These are phyloP conservation scores for Microdochium paspali DNA, from an alignment of 2,329 filamentous ascomycete genomes.

Conservation along the genomic window DNA sequence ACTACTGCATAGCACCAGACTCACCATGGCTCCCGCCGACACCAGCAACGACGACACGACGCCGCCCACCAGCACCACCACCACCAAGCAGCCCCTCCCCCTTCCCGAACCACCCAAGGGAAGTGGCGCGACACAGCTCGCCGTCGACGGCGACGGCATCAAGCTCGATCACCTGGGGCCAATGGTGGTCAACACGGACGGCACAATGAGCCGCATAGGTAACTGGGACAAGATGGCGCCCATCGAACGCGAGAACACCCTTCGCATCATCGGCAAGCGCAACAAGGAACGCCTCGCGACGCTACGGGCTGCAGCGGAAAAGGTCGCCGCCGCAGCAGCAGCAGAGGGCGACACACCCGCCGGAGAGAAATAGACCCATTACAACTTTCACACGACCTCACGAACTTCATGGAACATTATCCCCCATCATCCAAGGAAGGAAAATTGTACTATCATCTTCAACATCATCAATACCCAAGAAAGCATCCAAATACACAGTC, in stretches of 20 bases:
- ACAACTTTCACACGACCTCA: too few species aligned
- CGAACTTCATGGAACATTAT: too few species aligned
- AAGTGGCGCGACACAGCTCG: slow-evolving; percentile 8
- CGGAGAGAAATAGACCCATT: too few species aligned
- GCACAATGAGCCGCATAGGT: slow-evolving; percentile 58
- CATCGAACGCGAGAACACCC: slow-evolving; percentile 55
- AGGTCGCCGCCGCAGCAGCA: background rate
- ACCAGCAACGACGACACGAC: slow-evolving; percentile 1
- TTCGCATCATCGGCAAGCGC: slow-evolving; percentile 57
- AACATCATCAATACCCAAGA: too few species aligned
- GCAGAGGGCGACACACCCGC: slow-evolving; percentile 9
- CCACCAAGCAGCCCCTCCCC: slow-evolving; percentile 5
- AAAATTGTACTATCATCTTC: too few species aligned
- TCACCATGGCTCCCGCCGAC: background rate
- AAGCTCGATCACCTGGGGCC: slow-evolving; percentile 62
- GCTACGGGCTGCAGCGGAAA: slow-evolving; percentile 24
- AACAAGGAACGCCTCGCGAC: slow-evolving; percentile 54
- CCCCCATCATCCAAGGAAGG: too few species aligned
- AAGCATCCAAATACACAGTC: too few species aligned
- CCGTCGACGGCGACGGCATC: slow-evolving; percentile 31
- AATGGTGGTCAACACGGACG: slow-evolving; percentile 65
- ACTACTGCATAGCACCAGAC: background rate
- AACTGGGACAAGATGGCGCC: slow-evolving; percentile 69
- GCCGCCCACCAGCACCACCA: background rate
- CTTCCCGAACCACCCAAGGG: slow-evolving; percentile 10